Evolutionary conservation across 371 early-diverging fungal genomes (phyloP).

Genomic region (Dichotomocladium elegans): DNA sequence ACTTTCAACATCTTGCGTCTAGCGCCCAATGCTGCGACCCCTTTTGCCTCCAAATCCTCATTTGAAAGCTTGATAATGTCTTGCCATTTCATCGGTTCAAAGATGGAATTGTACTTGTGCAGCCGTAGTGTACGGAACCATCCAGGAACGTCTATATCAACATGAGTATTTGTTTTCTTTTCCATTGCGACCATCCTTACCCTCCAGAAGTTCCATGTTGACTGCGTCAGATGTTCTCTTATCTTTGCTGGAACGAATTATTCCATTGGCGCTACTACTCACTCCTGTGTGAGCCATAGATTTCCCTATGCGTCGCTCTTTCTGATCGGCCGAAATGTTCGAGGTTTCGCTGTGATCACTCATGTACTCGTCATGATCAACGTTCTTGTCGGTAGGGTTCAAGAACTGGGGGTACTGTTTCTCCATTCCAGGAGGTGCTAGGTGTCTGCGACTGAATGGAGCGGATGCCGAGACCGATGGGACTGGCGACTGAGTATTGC

Average conservation of each 20-base stretch:
- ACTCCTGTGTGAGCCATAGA: slow-evolving; percentile 17
- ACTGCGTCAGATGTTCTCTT: slow-evolving; percentile 71
- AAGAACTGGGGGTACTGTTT: slow-evolving; percentile 26
- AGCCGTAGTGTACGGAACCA: slow-evolving; percentile 89
- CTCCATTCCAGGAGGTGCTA: slow-evolving; percentile 24
- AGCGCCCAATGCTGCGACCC: slow-evolving; percentile 93
- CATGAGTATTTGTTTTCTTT: neutral
- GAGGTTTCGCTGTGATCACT: slow-evolving; percentile 49
- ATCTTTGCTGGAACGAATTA: slow-evolving; percentile 48
- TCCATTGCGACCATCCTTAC: slow-evolving; percentile 24
- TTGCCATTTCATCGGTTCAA: slow-evolving; percentile 85
- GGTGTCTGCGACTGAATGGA: slow-evolving; percentile 15
- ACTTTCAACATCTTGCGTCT: slow-evolving; percentile 95
- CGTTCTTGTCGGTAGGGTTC: slow-evolving; percentile 18
- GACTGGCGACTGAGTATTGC: slow-evolving; percentile 13
- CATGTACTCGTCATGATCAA: slow-evolving; percentile 37
- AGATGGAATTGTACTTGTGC: slow-evolving; percentile 90
- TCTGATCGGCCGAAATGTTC: slow-evolving; percentile 5
- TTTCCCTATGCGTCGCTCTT: slow-evolving; percentile 5
- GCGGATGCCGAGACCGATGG: slow-evolving; percentile 17
- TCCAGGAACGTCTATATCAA: slow-evolving; percentile 71
- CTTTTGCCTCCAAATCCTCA: slow-evolving; percentile 75
- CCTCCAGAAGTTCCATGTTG: slow-evolving; percentile 69
- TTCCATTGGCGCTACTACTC: slow-evolving; percentile 21
- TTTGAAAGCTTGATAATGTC: slow-evolving; percentile 85